Base-by-base conservation (phyloP, 2,329 filamentous ascomycete genomes). In the Aspergillus pseudoglaucus region DNA sequence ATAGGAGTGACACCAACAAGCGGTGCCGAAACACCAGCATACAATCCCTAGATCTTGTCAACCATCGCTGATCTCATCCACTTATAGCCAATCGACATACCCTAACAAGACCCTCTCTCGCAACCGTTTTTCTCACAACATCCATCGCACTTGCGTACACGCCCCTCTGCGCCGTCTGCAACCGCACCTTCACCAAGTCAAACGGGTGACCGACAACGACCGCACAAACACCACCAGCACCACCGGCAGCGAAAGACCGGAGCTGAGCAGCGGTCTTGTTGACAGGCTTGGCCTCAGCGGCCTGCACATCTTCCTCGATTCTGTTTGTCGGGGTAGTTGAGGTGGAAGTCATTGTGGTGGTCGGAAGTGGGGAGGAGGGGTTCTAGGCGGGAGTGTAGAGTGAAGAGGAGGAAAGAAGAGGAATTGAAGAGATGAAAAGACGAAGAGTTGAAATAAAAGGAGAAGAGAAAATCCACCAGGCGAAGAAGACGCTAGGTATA, bases 141-240 rank as follows among this genome's bases (percentile, higher is more conserved):
- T 98, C 93, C 61, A 97, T 78, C 12, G 93, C 93, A 41, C 87
- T 85, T 32, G 77, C 85, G 73, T 98, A 98, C 32, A 95, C 87
- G 43, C 93, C 93, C 70, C 84, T 85, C 72, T 97, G 90, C 32
- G 93, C 90, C 2, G 93, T 98, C 76, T 98, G 93, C 68, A 98
- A 76, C 50, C 93, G 87, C 56, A 98, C 93, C 75, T 98, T 98
- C 69, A 97, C 91, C 59, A 98, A 78, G 68, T 98, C 93, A 67
- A 98, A 98, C 8, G 93, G 93, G 70, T 98, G 93, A 48, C 93
- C 87, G 50, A 97, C 90, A 38, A 98, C 68, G 47, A 98, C 93
- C 48, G 93, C 91, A 74, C 88, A 97, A 42, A 98, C 71, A 60
- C 93, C 93, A 59, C 93, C 93, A 51, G 95, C 94, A 53, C 90